Base-by-base conservation (phyloP, 108 stramenopile genomes). In the Seminavis robusta region DNA sequence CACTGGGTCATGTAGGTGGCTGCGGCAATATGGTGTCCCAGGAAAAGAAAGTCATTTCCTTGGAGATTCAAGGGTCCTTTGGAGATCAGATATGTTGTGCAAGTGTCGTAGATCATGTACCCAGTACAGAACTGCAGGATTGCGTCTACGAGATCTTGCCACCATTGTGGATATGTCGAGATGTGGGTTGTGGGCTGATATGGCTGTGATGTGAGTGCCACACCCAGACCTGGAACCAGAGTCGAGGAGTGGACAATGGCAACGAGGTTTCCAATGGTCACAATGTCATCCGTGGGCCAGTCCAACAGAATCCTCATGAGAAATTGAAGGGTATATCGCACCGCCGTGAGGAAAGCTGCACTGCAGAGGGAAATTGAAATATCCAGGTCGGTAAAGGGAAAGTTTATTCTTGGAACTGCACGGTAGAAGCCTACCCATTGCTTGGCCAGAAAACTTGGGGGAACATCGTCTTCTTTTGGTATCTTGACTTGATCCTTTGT, bases 61-160 rank as follows among this genome's bases (percentile, higher is more conserved):
- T 58, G 33, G 7, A 27, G 25, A 37, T 67, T 38, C 21, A 47
- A 20, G 0, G 44, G 33, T 23, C 42, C 53, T 17, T 23, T 29
- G 9, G 33, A 17, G 47, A 47, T 56, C 1, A 58, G 1, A 11
- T 76, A 29, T 17, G 57, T 70, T 32, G 67, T 36, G 5, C 49
- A 7, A 28, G 55, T 55, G 53, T 88, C 86, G 53, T 81, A 78
- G 13, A 88, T 33, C 86, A 88, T 88, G 67, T 83, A 88, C 20
- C 79, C 86, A 7, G 77, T 88, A 43, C 86, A 88, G 26, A 88
- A 70, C 32, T 80, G 79, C 21, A 88, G 32, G 3, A 83, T 20
- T 0, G 81, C 77, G 37, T 63, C 47, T 0, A 56, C 65, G 24
- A 77, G 52, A 37, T 83, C 60, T 63, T 79, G 77, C 74, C 76